A percentile compares a stretch with the other conserved stretches of the same genome.
Conservation (phyloP, 2,329 filamentous ascomycete species). For the Microcera coccophila region DNA sequence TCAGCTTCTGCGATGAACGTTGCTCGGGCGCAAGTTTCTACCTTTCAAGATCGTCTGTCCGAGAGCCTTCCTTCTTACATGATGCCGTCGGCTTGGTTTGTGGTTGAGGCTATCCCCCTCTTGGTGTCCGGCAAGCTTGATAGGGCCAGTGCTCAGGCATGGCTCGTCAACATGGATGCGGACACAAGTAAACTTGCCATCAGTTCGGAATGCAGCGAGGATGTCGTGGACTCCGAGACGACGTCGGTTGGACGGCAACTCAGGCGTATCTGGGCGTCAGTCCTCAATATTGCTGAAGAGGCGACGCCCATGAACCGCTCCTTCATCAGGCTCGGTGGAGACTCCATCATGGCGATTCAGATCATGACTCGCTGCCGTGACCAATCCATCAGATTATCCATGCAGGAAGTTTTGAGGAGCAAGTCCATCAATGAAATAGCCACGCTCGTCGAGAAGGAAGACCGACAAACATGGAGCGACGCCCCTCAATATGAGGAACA, state of each 20-base stretch:
- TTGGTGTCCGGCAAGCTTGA: too few relatives aligned
- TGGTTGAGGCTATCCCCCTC: slow-evolving; percentile 2
- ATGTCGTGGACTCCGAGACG: neutral
- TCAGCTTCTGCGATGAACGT: too few relatives aligned
- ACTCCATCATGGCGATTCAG: slow-evolving; percentile 43
- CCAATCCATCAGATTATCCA: slow-evolving; percentile 27
- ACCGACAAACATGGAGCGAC: too few relatives aligned
- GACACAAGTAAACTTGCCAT: slow-evolving; percentile 37
- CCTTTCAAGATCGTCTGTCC: too few relatives aligned
- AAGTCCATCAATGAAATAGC: too few relatives aligned
- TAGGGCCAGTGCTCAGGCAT: slow-evolving; percentile 36
- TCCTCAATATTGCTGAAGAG: slow-evolving; percentile 12
- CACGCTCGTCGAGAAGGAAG: too few relatives aligned
- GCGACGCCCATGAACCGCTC: neutral
- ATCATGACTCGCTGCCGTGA: slow-evolving; percentile 37
- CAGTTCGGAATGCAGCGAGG: slow-evolving; percentile 25
- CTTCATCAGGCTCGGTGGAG: slow-evolving; percentile 34
- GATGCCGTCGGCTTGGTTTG: too few relatives aligned
- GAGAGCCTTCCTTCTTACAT: too few relatives aligned
- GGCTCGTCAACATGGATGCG: slow-evolving; percentile 42
- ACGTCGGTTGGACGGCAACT: slow-evolving; percentile 9
- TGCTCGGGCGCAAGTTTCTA: too few relatives aligned
- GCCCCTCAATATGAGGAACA: too few relatives aligned
- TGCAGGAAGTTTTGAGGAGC: slow-evolving; percentile 34
- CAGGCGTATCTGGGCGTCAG: slow-evolving; percentile 36